A percentile compares a stretch with the other conserved stretches of the same genome.
phyloP scores from a whole-genome alignment of 805 yeast genomes.

The Yarrowia yakushimensis region DNA sequence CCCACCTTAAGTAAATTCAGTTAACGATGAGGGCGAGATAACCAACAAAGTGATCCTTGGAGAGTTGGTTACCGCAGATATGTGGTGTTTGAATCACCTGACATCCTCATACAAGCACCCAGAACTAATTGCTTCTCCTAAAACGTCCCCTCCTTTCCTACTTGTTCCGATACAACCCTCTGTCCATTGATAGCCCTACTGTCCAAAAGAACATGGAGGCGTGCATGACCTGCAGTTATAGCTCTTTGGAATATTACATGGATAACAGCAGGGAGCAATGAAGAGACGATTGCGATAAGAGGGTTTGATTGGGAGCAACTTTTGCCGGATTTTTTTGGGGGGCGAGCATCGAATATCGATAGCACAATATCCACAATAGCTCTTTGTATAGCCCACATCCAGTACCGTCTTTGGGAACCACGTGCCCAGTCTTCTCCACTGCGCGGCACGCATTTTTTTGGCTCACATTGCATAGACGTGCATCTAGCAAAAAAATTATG shows the following conservation, averaged over 20 bases:
- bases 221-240: not conserved
- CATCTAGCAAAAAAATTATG: not conserved
- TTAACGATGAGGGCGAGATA: too few relatives aligned
- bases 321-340: not conserved
- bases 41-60: too few relatives aligned
- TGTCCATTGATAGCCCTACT: not conserved
- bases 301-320: not conserved
- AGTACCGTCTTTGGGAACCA: not conserved
- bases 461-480: slow-evolving; percentile 8
- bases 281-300: not conserved
- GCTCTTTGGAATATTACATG: not conserved
- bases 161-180: not conserved
- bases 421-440: slow-evolving; percentile 17
- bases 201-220: not conserved
- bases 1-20: not conserved
- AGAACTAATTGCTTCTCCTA: too few relatives aligned
- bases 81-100: too few relatives aligned
- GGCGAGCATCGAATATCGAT: too few relatives aligned
- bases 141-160: too few relatives aligned
- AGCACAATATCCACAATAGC: too few relatives aligned
- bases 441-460: slow-evolving; percentile 12
- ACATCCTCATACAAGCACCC: too few relatives aligned
- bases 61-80: too few relatives aligned
- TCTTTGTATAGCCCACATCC: too few relatives aligned
- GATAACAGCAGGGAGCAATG: not conserved